Percentiles rank a stretch among this genome's conserved stretches.
Evolutionary conservation across 805 yeast genomes (phyloP).

Genomic region (Cyberlindnera xylosilytica): DNA sequence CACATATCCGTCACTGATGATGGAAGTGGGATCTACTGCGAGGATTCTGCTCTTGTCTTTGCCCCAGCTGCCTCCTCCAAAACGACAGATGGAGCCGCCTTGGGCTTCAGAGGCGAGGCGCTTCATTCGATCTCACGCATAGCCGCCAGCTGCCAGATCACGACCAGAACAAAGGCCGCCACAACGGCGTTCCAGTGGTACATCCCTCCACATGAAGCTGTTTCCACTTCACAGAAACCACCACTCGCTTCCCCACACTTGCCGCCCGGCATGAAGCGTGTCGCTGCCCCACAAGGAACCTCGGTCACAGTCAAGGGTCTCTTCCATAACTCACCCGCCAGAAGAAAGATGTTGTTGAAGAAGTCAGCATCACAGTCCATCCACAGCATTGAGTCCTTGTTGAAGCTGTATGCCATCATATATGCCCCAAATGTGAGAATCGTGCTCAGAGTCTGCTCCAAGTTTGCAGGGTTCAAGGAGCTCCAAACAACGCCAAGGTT

Average conservation of each 20-base stretch:
- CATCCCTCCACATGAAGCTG: background rate
- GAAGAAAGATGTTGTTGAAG: conserved; percentile 1
- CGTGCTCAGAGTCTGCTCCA: background rate
- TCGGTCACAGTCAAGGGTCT: background rate
- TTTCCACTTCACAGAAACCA: background rate
- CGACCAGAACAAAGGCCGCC: background rate
- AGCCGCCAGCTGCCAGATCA: background rate
- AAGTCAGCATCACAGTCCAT: background rate
- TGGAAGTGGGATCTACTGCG: conserved; percentile 35
- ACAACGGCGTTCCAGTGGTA: background rate
- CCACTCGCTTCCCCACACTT: background rate
- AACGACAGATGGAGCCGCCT: background rate
- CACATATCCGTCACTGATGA: conserved; percentile 55
- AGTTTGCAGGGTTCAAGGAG: background rate
- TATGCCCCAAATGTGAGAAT: background rate
- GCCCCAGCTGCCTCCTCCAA: background rate
- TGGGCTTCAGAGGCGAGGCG: conserved; percentile 3
- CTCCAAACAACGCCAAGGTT: background rate
- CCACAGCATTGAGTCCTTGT: background rate
- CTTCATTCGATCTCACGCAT: background rate
- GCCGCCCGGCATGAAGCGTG: background rate
- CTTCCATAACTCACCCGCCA: background rate
- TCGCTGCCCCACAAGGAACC: background rate
- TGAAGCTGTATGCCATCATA: background rate
- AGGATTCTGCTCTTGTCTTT: conserved; percentile 35